These are phyloP conservation scores for Stentor roeselii DNA, from an alignment of 73 alveolate species.

Conservation along the genomic window DNA sequence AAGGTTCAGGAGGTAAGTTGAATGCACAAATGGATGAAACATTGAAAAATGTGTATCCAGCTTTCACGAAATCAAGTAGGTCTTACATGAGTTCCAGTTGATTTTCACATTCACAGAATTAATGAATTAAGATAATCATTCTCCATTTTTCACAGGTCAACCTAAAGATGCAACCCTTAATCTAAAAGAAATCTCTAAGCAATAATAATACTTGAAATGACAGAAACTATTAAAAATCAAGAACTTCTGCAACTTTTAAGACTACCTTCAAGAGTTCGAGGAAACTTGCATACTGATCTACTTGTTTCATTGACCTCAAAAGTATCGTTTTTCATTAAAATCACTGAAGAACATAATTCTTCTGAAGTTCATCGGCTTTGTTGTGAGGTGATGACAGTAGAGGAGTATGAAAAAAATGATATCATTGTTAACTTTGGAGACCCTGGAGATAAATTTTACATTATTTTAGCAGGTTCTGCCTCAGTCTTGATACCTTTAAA, in stretches of 20 bases:
- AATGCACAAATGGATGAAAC: too few species aligned
- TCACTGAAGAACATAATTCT: constrained; percentile 15
- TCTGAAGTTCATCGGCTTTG: neutral
- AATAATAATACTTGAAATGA: neutral
- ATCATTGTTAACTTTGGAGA: constrained; percentile 20
- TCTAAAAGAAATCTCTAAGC: too few species aligned
- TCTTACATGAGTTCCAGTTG: too few species aligned
- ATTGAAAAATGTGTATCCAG: too few species aligned
- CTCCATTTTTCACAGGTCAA: too few species aligned
- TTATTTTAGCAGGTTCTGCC: neutral
- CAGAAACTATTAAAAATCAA: neutral
- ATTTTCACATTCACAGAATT: too few species aligned
- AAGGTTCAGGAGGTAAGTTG: too few species aligned
- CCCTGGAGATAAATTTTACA: neutral
- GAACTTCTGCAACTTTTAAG: neutral
- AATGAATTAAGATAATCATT: too few species aligned
- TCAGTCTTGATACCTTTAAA: neutral
- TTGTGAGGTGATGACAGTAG: constrained; percentile 10
- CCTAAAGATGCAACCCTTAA: too few species aligned
- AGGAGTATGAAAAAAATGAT: neutral
- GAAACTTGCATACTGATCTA: neutral
- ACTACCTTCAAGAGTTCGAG: neutral
- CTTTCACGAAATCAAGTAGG: too few species aligned
- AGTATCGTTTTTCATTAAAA: constrained; percentile 8
- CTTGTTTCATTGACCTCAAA: neutral